Base-by-base conservation (phyloP, 2,329 filamentous ascomycete species). In the Fulvia fulva region DNA sequence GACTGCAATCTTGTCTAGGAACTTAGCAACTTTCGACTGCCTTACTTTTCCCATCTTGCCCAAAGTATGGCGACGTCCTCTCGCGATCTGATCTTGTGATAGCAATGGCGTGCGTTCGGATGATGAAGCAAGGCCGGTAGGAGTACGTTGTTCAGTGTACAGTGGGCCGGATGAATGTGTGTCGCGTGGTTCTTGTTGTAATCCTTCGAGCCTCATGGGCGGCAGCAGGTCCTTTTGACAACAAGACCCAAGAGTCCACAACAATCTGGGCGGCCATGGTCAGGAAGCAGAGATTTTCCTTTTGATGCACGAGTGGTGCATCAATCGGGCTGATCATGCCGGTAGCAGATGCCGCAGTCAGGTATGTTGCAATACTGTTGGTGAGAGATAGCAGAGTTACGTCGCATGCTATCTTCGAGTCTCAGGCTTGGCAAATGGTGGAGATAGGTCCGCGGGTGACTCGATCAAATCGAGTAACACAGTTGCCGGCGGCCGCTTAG, bases 1-100 rank as follows among this genome's bases (percentile, higher is more conserved):
- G 58, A 94, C 89, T 47, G 88, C 86, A 57, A 92, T 71, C 78
- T 84, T 91, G 65, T 79, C 68, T 49, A 76, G 68, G 66, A 73
- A 73, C 32, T 71, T 68, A n/a, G 66, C 70, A 44, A 74, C 51
- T 60, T 73, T 78, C 26, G 73, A 74, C 14, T 67, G 62, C 55
- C 66, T 72, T 52, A 75, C 56, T 55, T 74, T 76, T 65, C 76
- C 75, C 78, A 79, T 80, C 22, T 41, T 63, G 55, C 6, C 26
- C 7, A 37, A 28, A 2, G 26, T 25, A n/a, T 34, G 32, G 19
- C n/a, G 19, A 12, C 22, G 53, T 23, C 7, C 22, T 19, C n/a
- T 22, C 21, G 25, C 47, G 12, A 50, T 14, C 23, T 22, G 8
- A 9, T 45, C 23, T 21, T n/a, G 34, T 41, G 26, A 34, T 52